Conservation (phyloP, 148 eudicot species). For the Tetragonia tetragonoides region DNA sequence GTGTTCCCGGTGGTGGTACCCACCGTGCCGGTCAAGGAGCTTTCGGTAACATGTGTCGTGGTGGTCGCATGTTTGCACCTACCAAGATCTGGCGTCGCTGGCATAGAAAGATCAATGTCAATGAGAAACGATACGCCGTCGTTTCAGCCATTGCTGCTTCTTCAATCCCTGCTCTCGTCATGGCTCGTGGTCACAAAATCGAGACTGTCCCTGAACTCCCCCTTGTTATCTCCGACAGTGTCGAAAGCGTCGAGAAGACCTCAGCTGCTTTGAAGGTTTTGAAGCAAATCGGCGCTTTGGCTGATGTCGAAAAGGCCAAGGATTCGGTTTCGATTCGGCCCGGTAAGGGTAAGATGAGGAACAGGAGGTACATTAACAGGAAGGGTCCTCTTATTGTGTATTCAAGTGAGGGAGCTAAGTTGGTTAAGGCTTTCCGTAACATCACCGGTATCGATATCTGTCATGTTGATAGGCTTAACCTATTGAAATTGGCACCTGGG, state of each 20-base stretch:
- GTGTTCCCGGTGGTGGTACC: constrained; percentile 42
- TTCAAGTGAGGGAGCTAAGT: constrained; percentile 68
- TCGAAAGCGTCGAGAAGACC: constrained; percentile 67
- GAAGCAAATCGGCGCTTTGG: constrained; percentile 57
- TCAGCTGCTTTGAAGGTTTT: constrained; percentile 49
- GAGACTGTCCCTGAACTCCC: constrained; percentile 66
- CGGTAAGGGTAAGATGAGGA: constrained; percentile 86
- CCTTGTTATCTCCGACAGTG: constrained; percentile 50
- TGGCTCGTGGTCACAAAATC: constrained; percentile 60
- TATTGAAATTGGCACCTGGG: constrained; percentile 85
- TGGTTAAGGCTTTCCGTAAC: constrained; percentile 73
- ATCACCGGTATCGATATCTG: constrained; percentile 71
- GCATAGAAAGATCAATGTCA: constrained; percentile 33
- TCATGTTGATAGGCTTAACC: constrained; percentile 65
- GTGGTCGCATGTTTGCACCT: constrained; percentile 62
- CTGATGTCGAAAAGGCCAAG: constrained; percentile 82
- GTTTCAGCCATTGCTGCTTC: constrained; percentile 42
- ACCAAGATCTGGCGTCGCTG: constrained; percentile 37
- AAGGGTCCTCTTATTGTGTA: constrained; percentile 81
- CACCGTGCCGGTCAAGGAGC: constrained; percentile 43
- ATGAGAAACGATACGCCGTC: constrained; percentile 35
- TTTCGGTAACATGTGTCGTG: constrained; percentile 65
- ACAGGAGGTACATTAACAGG: constrained; percentile 60
- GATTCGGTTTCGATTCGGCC: constrained; percentile 57
- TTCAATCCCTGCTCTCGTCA: constrained; percentile 40